A percentile compares a stretch with the other conserved stretches of the same genome.
phyloP scores from a whole-genome alignment of 2,329 filamentous ascomycete species.

The Ophiostoma angusticollis region DNA sequence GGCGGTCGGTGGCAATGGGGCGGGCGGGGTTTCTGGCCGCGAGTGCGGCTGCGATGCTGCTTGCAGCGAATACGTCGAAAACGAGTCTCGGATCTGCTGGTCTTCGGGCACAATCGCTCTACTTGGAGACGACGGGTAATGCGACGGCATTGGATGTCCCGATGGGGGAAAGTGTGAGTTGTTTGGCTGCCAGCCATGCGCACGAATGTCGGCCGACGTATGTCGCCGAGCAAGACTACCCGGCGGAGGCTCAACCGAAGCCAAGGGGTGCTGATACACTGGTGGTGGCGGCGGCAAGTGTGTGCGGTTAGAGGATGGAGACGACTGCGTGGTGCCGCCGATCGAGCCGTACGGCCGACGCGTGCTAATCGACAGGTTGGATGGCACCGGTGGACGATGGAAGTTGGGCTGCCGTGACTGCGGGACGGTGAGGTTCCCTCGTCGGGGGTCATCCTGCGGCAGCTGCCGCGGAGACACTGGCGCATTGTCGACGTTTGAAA shows the following conservation, averaged over 20 bases:
- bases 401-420: constrained; percentile 45
- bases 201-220: constrained; percentile 89
- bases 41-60: constrained; percentile 34
- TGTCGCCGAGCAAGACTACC: constrained; percentile 69
- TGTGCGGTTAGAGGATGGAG: constrained; percentile 60
- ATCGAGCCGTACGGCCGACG: constrained; percentile 79
- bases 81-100: constrained; percentile 42
- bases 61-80: constrained; percentile 42
- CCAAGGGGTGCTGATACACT: constrained; percentile 25
- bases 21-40: constrained; percentile 40
- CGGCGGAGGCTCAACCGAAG: constrained; percentile 47
- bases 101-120: constrained; percentile 34
- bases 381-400: constrained; percentile 65
- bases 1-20: constrained; percentile 35
- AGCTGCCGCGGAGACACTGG: constrained; percentile 81
- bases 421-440: constrained; percentile 53
- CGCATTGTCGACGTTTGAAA: constrained; percentile 55
- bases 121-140: constrained; percentile 44
- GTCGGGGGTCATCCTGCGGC: constrained; percentile 70
- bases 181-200: constrained; percentile 61
- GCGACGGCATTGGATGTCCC: constrained; percentile 33
- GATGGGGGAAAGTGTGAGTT: constrained; percentile 54
- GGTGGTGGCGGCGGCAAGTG: constrained; percentile 47
- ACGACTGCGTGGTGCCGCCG: constrained; percentile 56
- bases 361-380: constrained; percentile 67